Percentiles rank a stretch among this genome's conserved stretches.
These are phyloP conservation scores for Coffea humblotiana DNA, from an alignment of 305 asterid species.

Conservation along the genomic window DNA sequence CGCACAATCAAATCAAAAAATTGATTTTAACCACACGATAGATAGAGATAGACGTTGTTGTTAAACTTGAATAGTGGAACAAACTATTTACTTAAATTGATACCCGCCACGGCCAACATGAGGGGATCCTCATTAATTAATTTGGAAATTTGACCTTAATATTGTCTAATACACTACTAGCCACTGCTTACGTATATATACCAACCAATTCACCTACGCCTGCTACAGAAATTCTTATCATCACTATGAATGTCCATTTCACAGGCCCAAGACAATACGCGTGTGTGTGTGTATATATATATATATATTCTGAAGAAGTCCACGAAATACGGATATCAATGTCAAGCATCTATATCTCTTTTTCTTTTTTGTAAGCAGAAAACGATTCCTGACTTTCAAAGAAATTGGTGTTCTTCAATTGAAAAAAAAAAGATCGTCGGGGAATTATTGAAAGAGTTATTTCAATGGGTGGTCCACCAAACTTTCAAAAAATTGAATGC, in stretches of 20 bases:
- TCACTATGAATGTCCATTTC: background rate
- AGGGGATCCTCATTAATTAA: background rate
- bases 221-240: background rate
- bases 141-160: background rate
- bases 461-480: background rate
- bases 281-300: too few relatives aligned
- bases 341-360: background rate
- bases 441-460: background rate
- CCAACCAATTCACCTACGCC: background rate
- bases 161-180: too few relatives aligned
- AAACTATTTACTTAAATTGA: background rate
- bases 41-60: too few relatives aligned
- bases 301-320: too few relatives aligned
- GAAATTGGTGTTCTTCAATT: too few relatives aligned
- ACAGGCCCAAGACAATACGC: background rate
- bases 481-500: conserved; percentile 9
- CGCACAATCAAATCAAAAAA: too few relatives aligned
- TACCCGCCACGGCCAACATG: background rate
- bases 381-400: too few relatives aligned
- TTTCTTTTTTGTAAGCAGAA: background rate
- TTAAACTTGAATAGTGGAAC: too few relatives aligned
- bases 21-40: too few relatives aligned
- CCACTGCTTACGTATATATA: background rate
- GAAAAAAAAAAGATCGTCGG: background rate
- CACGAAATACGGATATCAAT: background rate